A percentile compares a stretch with the other conserved stretches of the same genome.
These are phyloP conservation scores for Magnaporthales sp. DNA, from an alignment of 2,329 filamentous ascomycete species.

Conservation along the genomic window DNA sequence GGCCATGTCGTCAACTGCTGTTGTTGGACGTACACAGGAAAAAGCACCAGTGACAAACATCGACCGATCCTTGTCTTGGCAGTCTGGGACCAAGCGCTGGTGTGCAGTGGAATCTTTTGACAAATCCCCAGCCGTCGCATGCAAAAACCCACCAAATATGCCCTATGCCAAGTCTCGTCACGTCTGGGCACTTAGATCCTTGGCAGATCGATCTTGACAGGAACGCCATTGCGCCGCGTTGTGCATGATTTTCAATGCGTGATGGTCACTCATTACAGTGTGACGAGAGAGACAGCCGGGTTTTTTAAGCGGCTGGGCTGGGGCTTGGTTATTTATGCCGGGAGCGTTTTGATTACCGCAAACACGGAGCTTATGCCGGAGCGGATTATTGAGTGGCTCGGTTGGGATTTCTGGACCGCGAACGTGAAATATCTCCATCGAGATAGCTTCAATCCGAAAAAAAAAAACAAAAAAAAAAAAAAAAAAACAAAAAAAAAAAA, in stretches of 20 bases:
- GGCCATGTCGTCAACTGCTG: no score
- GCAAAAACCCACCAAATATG: not conserved
- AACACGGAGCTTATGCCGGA: not conserved
- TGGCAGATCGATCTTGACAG: conserved; percentile 1
- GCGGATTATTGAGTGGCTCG: not conserved
- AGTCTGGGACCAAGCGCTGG: not conserved
- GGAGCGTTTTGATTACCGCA: not conserved
- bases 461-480: no score
- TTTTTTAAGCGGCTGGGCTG: not conserved
- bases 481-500: no score
- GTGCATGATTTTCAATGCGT: not conserved
- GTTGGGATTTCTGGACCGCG: not conserved
- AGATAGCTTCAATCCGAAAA: not conserved
- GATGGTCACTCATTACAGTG: not conserved
- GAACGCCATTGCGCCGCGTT: not conserved
- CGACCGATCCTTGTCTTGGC: not conserved
- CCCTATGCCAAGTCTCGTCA: not conserved
- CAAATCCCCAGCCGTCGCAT: not conserved
- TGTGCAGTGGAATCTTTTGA: not conserved
- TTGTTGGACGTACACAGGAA: not conserved
- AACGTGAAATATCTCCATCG: not conserved
- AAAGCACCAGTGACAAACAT: not conserved
- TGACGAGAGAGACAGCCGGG: not conserved
- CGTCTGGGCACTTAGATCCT: not conserved
- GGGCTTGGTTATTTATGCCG: not conserved